phyloP scores from a whole-genome alignment of 805 yeast genomes.

The Geotrichum ghanense region DNA sequence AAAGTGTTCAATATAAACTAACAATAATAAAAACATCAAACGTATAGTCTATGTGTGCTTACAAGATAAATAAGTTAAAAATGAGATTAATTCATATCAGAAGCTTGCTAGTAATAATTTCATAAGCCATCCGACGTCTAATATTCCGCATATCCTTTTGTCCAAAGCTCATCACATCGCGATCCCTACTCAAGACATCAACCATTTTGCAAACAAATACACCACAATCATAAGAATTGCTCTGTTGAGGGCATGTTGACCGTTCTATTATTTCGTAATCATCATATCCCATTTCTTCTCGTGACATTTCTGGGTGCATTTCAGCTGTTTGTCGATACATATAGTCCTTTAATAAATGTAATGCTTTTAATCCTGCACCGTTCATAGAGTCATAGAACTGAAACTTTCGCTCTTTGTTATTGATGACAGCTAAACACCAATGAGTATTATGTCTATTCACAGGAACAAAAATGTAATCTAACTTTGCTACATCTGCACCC shows the following conservation, averaged over 20 bases:
- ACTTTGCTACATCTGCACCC: conserved; percentile 49
- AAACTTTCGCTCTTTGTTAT: conserved; percentile 47
- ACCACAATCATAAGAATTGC: conserved; percentile 91
- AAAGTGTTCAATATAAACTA: too few species aligned
- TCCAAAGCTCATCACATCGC: conserved; percentile 37
- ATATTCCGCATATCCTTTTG: conserved; percentile 60
- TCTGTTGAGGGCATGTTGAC: conserved; percentile 65
- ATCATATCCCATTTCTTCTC: conserved; percentile 20
- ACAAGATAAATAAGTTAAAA: too few species aligned
- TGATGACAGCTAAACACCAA: conserved; percentile 82
- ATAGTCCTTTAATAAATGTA: conserved; percentile 45
- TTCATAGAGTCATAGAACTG: conserved; percentile 69
- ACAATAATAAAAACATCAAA: too few species aligned
- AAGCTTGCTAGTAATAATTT: conserved; percentile 32
- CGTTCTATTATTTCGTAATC: conserved; percentile 11
- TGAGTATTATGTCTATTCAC: conserved; percentile 76
- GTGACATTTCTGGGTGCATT: conserved; percentile 29
- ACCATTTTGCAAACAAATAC: conserved; percentile 80
- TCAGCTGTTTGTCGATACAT: conserved; percentile 57
- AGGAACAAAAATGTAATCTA: conserved; percentile 67
- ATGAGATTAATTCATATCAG: too few species aligned
- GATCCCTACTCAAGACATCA: conserved; percentile 42
- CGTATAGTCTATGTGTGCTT: too few species aligned
- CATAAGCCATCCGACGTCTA: conserved; percentile 59
- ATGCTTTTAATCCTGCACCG: conserved; percentile 30